A percentile compares a stretch with the other conserved stretches of the same genome.
These are phyloP conservation scores for Kwoniella botswanensis DNA, from an alignment of 768 basidiomycete genomes.

Conservation along the genomic window DNA sequence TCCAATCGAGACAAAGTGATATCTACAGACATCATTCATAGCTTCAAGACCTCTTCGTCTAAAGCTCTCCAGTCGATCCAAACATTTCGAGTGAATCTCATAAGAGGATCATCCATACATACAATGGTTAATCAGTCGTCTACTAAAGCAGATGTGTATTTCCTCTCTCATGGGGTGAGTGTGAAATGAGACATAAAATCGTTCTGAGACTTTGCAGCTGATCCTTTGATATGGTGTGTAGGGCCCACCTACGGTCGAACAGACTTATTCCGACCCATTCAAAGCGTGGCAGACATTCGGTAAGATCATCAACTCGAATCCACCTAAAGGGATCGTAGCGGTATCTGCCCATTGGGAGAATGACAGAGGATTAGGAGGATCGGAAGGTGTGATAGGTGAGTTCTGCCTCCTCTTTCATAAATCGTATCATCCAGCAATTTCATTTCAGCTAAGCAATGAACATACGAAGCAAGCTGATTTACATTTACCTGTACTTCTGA, in stretches of 20 bases:
- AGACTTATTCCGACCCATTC: slow-evolving; percentile 38
- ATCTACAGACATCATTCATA: too few relatives aligned
- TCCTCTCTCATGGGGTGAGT: slow-evolving; percentile 54
- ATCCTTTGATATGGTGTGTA: neutral
- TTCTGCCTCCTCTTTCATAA: neutral
- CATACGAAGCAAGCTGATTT: neutral
- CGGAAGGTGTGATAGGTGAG: slow-evolving; percentile 39
- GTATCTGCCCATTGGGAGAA: slow-evolving; percentile 57
- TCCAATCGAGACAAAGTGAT: too few relatives aligned
- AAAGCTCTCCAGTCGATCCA: neutral
- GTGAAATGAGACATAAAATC: neutral
- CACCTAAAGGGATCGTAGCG: slow-evolving; percentile 46
- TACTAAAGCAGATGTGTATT: slow-evolving; percentile 48
- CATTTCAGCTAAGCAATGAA: too few relatives aligned
- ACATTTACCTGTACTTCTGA: neutral
- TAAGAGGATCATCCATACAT: neutral
- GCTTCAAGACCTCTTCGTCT: neutral
- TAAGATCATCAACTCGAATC: slow-evolving; percentile 20
- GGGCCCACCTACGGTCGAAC: slow-evolving; percentile 53
- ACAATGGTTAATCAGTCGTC: neutral
- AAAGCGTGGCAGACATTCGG: slow-evolving; percentile 49
- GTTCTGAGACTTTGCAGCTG: neutral
- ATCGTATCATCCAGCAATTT: neutral
- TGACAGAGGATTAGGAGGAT: neutral
- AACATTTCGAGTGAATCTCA: neutral